phyloP scores from a whole-genome alignment of 2,329 filamentous ascomycete species.

The Ascocoryne sarcoides region DNA sequence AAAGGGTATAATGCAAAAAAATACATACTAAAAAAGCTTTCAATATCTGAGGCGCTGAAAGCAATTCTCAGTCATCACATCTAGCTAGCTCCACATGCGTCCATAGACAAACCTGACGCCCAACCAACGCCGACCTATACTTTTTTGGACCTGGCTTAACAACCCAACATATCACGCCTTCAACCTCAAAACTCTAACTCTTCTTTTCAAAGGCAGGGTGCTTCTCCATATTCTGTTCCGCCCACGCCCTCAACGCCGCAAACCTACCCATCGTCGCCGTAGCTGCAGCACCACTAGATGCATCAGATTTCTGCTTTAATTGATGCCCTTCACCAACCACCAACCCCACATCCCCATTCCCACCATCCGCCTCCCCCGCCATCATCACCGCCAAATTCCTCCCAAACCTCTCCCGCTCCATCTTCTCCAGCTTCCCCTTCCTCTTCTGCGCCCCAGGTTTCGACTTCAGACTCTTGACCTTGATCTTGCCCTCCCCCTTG shows the following conservation, averaged over 20 bases:
- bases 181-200: too few relatives aligned
- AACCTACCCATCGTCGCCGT: conserved; percentile 47
- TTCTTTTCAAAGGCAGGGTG: conserved; percentile 60
- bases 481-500: conserved; percentile 44
- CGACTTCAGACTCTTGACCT: conserved; percentile 65
- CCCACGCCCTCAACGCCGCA: conserved; percentile 75
- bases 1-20: too few relatives aligned
- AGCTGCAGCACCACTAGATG: conserved; percentile 10
- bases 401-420: conserved; percentile 78
- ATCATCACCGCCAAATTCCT: conserved; percentile 68
- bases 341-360: too few relatives aligned
- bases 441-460: conserved; percentile 73
- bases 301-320: conserved; percentile 5
- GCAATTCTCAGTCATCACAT: too few relatives aligned
- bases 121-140: too few relatives aligned
- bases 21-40: too few relatives aligned
- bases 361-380: conserved; percentile 12
- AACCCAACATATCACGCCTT: too few relatives aligned
- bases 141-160: too few relatives aligned
- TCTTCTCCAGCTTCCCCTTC: conserved; percentile 69
- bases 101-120: too few relatives aligned
- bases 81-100: too few relatives aligned
- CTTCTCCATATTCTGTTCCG: conserved; percentile 81
- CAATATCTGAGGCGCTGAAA: too few relatives aligned
- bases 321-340: background rate